A percentile compares a stretch with the other conserved stretches of the same genome.
Conservation (phyloP, 306 rosid genomes). For the Citrullus amarus region DNA sequence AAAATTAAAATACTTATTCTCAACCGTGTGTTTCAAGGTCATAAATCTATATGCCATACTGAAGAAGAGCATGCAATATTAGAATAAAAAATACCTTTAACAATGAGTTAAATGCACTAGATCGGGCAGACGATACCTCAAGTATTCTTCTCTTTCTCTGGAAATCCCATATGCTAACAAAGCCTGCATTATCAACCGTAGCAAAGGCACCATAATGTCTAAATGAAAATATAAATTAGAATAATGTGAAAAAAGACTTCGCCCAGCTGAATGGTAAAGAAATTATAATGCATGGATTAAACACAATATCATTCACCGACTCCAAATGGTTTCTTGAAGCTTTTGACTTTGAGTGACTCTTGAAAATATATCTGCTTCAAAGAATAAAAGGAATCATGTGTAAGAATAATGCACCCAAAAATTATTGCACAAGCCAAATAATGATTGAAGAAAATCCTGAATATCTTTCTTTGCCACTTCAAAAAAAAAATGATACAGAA, state of each 20-base stretch:
- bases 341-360: conserved; percentile 71
- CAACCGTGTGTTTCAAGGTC: too few species aligned
- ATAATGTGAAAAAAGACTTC: conserved; percentile 3
- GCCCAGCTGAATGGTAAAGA: conserved; percentile 1
- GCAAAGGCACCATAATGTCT: conserved; percentile 48
- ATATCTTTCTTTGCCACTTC: too few species aligned
- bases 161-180: conserved; percentile 63
- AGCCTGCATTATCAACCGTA: conserved; percentile 68
- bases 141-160: conserved; percentile 41
- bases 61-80: too few species aligned
- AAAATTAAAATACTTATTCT: too few species aligned
- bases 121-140: conserved; percentile 34
- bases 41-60: too few species aligned
- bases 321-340: conserved; percentile 44
- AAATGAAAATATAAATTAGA: conserved; percentile 15
- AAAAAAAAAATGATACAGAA: too few species aligned
- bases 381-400: not conserved
- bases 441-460: too few species aligned
- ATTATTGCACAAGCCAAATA: too few species aligned
- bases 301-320: conserved; percentile 72
- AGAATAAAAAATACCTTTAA: not conserved
- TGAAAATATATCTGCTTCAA: conserved; percentile 52
- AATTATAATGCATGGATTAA: conserved; percentile 48
- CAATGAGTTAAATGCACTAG: not conserved
- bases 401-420: not conserved